These are phyloP conservation scores for Berkeleyomyces rouxiae DNA, from an alignment of 2,329 filamentous ascomycete species.

Conservation along the genomic window DNA sequence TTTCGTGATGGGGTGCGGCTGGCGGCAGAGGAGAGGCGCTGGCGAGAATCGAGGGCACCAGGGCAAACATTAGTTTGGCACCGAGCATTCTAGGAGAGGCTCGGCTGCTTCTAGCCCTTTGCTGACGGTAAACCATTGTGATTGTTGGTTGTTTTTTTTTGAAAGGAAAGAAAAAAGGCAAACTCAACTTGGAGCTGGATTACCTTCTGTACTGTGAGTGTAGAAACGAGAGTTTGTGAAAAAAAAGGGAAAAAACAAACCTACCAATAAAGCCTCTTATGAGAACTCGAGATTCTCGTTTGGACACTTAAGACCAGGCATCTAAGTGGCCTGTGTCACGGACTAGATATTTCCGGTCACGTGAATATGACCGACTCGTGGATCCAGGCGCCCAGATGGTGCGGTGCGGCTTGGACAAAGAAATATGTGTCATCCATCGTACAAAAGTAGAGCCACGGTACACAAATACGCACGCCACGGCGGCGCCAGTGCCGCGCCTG, in stretches of 20 bases:
- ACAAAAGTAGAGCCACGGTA: not conserved
- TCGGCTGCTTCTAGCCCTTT: not conserved
- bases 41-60: conserved; percentile 8
- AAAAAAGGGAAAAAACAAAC: not conserved
- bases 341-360: not conserved
- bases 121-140: not conserved
- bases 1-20: conserved; percentile 23
- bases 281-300: not conserved
- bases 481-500: not conserved
- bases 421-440: no score
- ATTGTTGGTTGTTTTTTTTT: not conserved
- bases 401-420: not conserved
- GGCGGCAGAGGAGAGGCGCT: not conserved
- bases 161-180: not conserved
- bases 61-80: not conserved
- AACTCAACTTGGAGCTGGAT: no score
- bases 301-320: not conserved
- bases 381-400: not conserved
- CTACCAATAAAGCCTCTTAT: not conserved
- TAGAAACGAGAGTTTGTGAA: no score
- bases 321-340: not conserved
- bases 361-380: not conserved
- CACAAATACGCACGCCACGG: not conserved
- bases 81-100: not conserved
- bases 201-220: not conserved